A percentile compares a stretch with the other conserved stretches of the same genome.
These are phyloP conservation scores for Cicer cuneatum DNA, from an alignment of 306 rosid species.

Conservation along the genomic window DNA sequence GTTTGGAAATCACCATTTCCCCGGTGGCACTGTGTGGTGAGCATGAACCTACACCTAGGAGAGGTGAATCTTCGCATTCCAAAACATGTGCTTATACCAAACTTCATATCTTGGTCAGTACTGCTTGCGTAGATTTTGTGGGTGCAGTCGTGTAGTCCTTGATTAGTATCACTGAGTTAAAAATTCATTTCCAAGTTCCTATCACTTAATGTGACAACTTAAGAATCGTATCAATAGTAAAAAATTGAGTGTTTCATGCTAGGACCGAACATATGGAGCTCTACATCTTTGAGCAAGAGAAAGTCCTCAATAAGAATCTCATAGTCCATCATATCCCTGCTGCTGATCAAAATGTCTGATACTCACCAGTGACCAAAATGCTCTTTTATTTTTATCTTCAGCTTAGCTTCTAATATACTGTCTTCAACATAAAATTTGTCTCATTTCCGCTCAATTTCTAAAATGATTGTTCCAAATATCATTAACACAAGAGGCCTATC, in stretches of 20 bases:
- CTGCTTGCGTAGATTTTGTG: neutral
- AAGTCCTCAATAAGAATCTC: neutral
- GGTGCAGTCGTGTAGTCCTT: neutral
- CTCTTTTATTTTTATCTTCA: no score
- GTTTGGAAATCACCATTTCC: no score
- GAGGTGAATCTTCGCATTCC: no score
- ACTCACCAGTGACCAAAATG: neutral
- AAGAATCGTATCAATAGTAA: neutral
- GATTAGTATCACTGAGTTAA: neutral
- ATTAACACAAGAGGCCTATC: neutral
- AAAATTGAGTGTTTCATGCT: slow-evolving; percentile 2
- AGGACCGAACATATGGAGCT: slow-evolving; percentile 8
- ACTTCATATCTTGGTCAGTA: neutral
- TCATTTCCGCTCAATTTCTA: slow-evolving; percentile 18
- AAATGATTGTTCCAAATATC: neutral
- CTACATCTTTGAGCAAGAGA: neutral
- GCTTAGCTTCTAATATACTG: no score
- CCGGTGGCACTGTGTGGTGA: no score
- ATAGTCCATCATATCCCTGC: slow-evolving; percentile 1
- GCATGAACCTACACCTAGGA: no score
- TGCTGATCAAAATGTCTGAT: neutral
- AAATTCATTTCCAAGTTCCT: neutral
- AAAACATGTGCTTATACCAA: neutral
- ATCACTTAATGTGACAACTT: slow-evolving; percentile 3
- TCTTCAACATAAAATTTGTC: neutral